Conservation (phyloP, 768 basidiomycete species). For the Phanerochaete sordida region DNA sequence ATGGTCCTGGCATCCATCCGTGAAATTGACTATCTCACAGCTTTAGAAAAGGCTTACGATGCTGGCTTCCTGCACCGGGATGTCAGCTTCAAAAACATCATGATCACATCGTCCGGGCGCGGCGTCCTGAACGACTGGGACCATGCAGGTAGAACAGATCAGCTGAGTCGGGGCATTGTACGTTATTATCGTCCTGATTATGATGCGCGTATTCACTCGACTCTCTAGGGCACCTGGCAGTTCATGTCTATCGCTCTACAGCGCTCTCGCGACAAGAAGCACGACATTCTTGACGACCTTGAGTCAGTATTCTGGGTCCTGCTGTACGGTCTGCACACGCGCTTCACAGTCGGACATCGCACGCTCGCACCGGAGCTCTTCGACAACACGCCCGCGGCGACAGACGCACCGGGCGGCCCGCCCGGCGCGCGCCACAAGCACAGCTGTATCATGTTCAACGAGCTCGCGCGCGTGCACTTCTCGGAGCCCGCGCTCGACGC, state of each 20-base stretch:
- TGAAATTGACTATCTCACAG: neutral
- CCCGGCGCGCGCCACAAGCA: too few relatives aligned
- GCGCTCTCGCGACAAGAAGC: neutral
- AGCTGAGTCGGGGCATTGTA: neutral
- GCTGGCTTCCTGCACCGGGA: slow-evolving; percentile 5
- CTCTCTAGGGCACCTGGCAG: slow-evolving; percentile 10
- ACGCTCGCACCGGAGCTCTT: too few relatives aligned
- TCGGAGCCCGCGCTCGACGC: too few relatives aligned
- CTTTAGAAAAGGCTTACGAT: neutral
- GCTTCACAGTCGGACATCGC: too few relatives aligned
- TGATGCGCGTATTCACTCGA: neutral
- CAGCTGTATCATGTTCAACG: too few relatives aligned
- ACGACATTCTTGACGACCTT: slow-evolving; percentile 7
- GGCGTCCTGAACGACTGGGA: slow-evolving; percentile 15
- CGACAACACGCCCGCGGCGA: too few relatives aligned
- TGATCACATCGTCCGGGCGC: neutral
- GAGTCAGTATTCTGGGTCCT: slow-evolving; percentile 12
- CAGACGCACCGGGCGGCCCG: neutral
- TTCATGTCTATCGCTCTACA: slow-evolving; percentile 9
- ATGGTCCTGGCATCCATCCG: too few relatives aligned
- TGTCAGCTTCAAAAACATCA: slow-evolving; percentile 2
- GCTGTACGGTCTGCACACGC: neutral
- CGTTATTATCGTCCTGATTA: neutral
- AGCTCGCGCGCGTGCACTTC: too few relatives aligned
- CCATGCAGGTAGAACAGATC: neutral